A percentile compares a stretch with the other conserved stretches of the same genome.
These are phyloP conservation scores for Neurospora tetraspora DNA, from an alignment of 495 filamentous ascomycete species.

Conservation along the genomic window DNA sequence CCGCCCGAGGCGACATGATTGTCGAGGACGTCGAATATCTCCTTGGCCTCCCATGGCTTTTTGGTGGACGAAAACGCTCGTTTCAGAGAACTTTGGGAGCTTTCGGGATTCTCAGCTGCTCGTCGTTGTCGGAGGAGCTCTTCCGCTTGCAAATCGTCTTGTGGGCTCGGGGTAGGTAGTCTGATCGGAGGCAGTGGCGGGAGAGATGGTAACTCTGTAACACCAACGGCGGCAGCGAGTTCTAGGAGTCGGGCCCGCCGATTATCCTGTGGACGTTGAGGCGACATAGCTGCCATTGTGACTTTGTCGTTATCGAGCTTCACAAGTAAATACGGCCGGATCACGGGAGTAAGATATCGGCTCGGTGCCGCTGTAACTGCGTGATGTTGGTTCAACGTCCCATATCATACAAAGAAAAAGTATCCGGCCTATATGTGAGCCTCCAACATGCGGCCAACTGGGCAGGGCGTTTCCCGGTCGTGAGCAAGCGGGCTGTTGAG, in stretches of 20 bases:
- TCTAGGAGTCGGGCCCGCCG: conserved; percentile 26
- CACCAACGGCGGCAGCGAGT: conserved; percentile 27
- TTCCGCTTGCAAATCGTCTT: conserved; percentile 34
- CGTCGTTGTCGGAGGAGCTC: conserved; percentile 35
- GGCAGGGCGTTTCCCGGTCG: background rate
- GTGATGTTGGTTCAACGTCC: background rate
- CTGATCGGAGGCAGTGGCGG: conserved; percentile 7
- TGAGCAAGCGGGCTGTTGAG: background rate
- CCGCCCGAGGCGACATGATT: conserved; percentile 31
- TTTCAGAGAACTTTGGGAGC: conserved; percentile 26
- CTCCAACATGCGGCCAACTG: background rate
- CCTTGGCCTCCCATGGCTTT: conserved; percentile 39
- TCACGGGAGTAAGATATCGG: background rate
- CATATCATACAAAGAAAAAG: background rate
- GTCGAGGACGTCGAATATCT: conserved; percentile 35
- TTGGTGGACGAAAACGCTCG: conserved; percentile 34
- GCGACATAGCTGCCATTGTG: conserved; percentile 10
- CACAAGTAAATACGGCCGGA: background rate
- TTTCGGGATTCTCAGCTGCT: conserved; percentile 15
- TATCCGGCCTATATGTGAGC: background rate
- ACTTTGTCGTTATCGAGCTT: background rate
- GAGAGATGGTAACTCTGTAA: conserved; percentile 18
- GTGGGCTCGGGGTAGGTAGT: conserved; percentile 19
- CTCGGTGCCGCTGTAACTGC: background rate
- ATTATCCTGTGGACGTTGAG: conserved; percentile 11